Evolutionary conservation across 2,329 filamentous ascomycete genomes (phyloP).

Genomic region (Aspergillus tamarii): DNA sequence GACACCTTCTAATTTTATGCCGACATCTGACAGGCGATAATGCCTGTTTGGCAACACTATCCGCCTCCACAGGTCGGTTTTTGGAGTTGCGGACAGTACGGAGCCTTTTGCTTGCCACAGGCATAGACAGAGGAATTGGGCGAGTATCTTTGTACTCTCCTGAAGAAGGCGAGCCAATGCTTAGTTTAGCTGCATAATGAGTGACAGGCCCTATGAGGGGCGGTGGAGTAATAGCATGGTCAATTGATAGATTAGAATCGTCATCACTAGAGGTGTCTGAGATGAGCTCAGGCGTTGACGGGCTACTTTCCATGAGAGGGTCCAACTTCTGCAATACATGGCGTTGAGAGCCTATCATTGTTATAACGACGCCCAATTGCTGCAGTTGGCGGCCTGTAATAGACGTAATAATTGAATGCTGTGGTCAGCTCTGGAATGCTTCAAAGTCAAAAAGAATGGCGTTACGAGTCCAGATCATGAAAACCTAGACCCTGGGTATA

Average conservation of each 20-base stretch:
- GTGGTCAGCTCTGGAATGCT: slow-evolving; percentile 6
- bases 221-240: slow-evolving; percentile 9
- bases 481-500: slow-evolving; percentile 2
- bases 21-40: slow-evolving; percentile 18
- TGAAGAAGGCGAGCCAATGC: slow-evolving; percentile 1
- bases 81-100: background rate
- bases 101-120: background rate
- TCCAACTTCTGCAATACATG: slow-evolving; percentile 29
- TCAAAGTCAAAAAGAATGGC: slow-evolving; percentile 10
- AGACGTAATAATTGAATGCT: slow-evolving; percentile 5
- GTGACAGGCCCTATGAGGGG: slow-evolving; percentile 9
- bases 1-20: slow-evolving; percentile 20
- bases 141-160: background rate
- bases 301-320: background rate
- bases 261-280: slow-evolving; percentile 16
- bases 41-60: background rate
- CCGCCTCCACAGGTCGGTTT: background rate
- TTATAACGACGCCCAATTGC: slow-evolving; percentile 5
- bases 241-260: slow-evolving; percentile 6
- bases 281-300: slow-evolving; percentile 11
- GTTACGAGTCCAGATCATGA: background rate
- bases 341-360: slow-evolving; percentile 12
- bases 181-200: slow-evolving; percentile 10
- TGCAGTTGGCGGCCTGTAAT: background rate
- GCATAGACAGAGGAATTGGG: background rate